Base-by-base conservation (phyloP, 257 asterid genomes). In the Eucommia ulmoides region DNA sequence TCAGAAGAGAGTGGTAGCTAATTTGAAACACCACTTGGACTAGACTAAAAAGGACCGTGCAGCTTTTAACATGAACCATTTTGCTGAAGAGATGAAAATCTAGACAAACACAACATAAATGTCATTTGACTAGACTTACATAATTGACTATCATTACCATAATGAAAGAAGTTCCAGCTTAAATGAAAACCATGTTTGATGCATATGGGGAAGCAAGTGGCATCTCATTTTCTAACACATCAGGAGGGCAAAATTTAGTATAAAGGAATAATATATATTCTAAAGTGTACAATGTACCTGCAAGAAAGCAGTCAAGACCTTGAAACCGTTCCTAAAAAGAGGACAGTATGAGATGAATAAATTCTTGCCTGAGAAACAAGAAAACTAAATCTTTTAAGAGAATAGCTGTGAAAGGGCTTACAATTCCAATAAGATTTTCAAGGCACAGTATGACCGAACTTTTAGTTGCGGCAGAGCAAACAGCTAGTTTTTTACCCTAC, bases 381-480 rank as follows among this genome's bases (percentile, higher is more conserved):
- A 16, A 55, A n/a, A 11, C 16, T 15, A 14, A 14, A 38, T 16
- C n/a, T 42, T 6, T 2, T 42, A 60, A 71, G 24, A 33, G 18
- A 48, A 44, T 19, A 26, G 20, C 26, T 29, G 60, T 35, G 42
- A 23, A 10, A 60, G 35, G 20, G 12, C 67, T 70, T 60, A 89
- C 98, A 78, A 72, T 61, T 63, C 98, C 96, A 17, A 85, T 79
- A 46, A 89, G 87, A 79, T 77, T 82, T 65, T 89, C 98, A 62
- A 91, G 74, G 58, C 96, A 82, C 20, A 91, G 67, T 65, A 91
- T 48, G 56, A 91, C 98, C 24, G 98, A 85, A 65, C 96, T 89
- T 68, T 89, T 89, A 38, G 98, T 89, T 64, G 96, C 94, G 42
- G 98, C 94, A 53, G 98, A 89, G 78, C 98, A 89, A 68, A 89